These are phyloP conservation scores for Chenopodium formosanum DNA, from an alignment of 148 eudicot genomes.

Conservation along the genomic window DNA sequence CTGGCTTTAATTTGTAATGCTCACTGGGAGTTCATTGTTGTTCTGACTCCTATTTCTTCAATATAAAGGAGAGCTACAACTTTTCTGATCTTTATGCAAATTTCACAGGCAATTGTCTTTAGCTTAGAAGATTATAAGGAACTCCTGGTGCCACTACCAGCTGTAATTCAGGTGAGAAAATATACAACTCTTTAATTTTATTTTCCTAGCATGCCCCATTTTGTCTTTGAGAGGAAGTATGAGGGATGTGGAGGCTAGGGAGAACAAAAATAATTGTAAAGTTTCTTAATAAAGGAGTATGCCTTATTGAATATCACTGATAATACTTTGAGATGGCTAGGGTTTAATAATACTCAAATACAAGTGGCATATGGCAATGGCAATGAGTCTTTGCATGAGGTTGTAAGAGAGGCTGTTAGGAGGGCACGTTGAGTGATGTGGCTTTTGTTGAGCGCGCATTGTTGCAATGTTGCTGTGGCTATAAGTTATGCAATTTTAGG, in stretches of 20 bases:
- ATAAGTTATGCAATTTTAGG: background rate
- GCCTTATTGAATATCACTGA: background rate
- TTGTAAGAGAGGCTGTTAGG: background rate
- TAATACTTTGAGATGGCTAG: background rate
- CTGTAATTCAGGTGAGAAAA: constrained; percentile 69
- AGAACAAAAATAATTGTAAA: background rate
- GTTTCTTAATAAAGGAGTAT: too few relatives aligned
- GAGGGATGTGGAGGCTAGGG: background rate
- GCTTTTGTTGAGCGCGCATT: background rate
- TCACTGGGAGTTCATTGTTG: background rate
- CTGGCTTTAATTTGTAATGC: background rate
- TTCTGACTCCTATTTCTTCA: background rate
- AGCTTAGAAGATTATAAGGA: constrained; percentile 55
- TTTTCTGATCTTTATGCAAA: background rate
- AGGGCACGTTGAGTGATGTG: background rate
- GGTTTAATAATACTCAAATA: background rate
- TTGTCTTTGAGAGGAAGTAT: background rate
- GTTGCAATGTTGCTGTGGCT: background rate
- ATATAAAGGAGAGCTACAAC: background rate
- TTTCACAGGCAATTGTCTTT: constrained; percentile 80
- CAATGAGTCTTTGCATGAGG: background rate
- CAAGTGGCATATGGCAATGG: background rate
- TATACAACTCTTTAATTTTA: constrained; percentile 1
- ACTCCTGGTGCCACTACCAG: constrained; percentile 87
- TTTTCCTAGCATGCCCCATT: background rate